Evolutionary conservation across 2,329 filamentous ascomycete species (phyloP).

Genomic region (Ascochyta koolunga): DNA sequence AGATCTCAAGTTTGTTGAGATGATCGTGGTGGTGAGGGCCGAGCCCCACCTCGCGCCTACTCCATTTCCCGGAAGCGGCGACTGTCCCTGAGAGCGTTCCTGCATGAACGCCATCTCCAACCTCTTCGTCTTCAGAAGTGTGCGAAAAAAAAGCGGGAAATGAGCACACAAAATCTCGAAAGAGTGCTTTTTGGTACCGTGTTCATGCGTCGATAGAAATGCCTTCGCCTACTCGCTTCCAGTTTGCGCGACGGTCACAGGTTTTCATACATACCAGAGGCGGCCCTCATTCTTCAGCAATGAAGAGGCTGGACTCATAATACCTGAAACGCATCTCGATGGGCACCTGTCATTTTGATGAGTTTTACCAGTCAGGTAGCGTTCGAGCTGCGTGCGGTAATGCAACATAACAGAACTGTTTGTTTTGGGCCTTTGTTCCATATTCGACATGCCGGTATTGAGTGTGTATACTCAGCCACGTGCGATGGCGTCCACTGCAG

Average conservation of each 20-base stretch:
- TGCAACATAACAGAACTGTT: background rate
- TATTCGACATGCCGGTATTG: constrained; percentile 14
- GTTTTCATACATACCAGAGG: too few species aligned
- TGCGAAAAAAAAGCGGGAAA: background rate
- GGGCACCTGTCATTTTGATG: background rate
- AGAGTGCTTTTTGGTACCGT: background rate
- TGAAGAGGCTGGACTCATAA: background rate
- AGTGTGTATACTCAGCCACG: constrained; percentile 27
- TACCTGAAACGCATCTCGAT: constrained; percentile 3
- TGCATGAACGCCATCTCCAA: background rate
- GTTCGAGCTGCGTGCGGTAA: constrained; percentile 9
- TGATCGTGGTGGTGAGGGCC: background rate
- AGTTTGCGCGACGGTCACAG: background rate
- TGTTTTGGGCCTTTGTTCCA: constrained; percentile 34
- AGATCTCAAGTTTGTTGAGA: background rate
- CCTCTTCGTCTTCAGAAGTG: background rate
- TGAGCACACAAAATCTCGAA: background rate
- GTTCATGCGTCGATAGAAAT: background rate
- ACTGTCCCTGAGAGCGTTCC: background rate
- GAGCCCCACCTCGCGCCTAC: constrained; percentile 3
- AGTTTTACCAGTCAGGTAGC: constrained; percentile 1
- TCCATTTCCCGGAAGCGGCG: constrained; percentile 16
- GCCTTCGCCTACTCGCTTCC: background rate
- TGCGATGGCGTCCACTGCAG: constrained; percentile 17
- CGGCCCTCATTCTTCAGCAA: constrained; percentile 3